These are phyloP conservation scores for Metschnikowia peoriensis DNA, from an alignment of 805 yeast species.

Conservation along the genomic window DNA sequence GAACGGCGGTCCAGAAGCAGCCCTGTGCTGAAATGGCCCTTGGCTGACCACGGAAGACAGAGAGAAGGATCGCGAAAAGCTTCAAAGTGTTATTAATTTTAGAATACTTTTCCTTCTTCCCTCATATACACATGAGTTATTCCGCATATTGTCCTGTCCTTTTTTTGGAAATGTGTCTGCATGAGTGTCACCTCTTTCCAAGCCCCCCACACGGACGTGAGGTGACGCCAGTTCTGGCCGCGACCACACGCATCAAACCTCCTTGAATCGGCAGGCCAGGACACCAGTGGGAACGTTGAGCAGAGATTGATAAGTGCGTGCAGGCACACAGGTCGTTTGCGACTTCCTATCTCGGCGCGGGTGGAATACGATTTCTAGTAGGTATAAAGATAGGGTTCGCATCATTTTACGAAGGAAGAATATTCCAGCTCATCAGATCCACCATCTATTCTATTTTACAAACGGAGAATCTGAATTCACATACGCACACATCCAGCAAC, in stretches of 20 bases:
- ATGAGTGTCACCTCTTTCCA: background rate
- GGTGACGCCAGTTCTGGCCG: too few species aligned
- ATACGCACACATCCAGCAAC: background rate
- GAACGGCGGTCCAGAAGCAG: too few species aligned
- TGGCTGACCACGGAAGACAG: too few species aligned
- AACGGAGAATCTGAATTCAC: background rate
- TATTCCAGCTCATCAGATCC: background rate
- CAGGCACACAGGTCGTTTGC: background rate
- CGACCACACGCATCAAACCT: background rate
- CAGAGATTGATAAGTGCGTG: background rate
- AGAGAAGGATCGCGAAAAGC: too few species aligned
- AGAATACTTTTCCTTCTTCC: too few species aligned
- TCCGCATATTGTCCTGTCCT: too few species aligned
- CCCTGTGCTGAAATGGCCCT: too few species aligned
- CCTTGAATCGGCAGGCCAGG: background rate
- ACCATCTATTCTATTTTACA: background rate
- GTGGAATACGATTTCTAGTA: background rate
- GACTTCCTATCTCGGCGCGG: constrained; percentile 1
- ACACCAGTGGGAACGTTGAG: background rate
- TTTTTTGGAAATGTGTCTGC: background rate
- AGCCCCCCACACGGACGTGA: background rate
- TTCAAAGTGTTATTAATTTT: too few species aligned
- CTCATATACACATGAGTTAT: too few species aligned
- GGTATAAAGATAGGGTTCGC: background rate
- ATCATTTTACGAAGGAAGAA: background rate